Base-by-base conservation (phyloP, 1,284 basidiomycete species). In the Pholiota adiposa region DNA sequence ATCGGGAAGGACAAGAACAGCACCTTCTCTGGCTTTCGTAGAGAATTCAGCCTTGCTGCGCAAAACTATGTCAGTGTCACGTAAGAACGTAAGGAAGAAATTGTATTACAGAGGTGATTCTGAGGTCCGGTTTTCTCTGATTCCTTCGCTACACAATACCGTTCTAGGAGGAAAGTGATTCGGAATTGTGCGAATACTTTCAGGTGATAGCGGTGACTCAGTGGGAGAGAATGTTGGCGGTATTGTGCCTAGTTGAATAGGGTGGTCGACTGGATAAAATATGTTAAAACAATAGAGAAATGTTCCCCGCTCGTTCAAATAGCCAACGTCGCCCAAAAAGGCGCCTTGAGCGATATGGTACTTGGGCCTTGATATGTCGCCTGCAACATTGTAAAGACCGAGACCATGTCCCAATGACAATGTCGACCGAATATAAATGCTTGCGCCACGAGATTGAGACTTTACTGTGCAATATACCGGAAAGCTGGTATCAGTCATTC, bases 1-100 rank as follows among this genome's bases (percentile, higher is more conserved):
- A 4, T 44, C 48, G 16, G 59, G 59, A 18, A 61, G 55, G 51
- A 61, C 25, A 4, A 61, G 34, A 8, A 61, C 59, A 11, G 43
- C 49, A 9, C 59, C 59, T 56, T 61, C 59, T 11, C 59, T 38
- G 9, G 54, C 55, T 19, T 38, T 16, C 0, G 54, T 51, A 11
- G 25, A 36, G 29, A 61, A 61, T 38, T 31, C 29, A 11, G 29
- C 11, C 11, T 31, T 4, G 5, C 29, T 31, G 29, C 11, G 29
- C 29, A 31, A 31, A 31, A 11, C 11, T 31, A 11, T 11, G 29
- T 31, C 11, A 31, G 29, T 31, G 29, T 7, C 16, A 7, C 1
- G 54, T 18, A n/a, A n/a, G 6, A 48, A 31, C 29, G 11, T 4
- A 5, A 31, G 5, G 11, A 31, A 31, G 11, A 31, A 4, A 31